Conservation (phyloP, 805 yeast species). For the Lachancea thermotolerans region DNA sequence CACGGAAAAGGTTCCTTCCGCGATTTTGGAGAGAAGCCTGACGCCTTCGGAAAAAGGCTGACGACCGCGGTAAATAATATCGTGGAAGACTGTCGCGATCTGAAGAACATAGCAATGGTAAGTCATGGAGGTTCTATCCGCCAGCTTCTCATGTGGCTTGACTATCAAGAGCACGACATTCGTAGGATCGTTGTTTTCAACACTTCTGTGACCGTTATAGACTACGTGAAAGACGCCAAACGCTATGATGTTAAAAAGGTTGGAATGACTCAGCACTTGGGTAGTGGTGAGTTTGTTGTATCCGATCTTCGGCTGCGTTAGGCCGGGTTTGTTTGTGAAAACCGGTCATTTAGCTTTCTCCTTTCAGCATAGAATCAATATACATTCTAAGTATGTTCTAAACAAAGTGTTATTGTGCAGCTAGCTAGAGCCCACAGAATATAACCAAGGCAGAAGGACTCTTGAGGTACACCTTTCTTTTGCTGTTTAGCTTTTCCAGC, state of each 20-base stretch:
- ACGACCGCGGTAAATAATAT: conserved; percentile 39
- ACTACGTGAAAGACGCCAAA: conserved; percentile 37
- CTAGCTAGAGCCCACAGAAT: too few relatives aligned
- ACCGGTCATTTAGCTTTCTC: too few relatives aligned
- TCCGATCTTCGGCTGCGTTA: conserved; percentile 42
- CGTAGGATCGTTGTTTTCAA: conserved; percentile 57
- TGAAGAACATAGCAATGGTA: conserved; percentile 50
- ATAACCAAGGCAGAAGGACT: too few relatives aligned
- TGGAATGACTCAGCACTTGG: conserved; percentile 66
- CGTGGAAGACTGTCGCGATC: conserved; percentile 29
- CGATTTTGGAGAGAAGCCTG: conserved; percentile 57
- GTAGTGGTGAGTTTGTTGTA: conserved; percentile 44
- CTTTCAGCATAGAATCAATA: too few relatives aligned
- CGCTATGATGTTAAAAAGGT: conserved; percentile 44
- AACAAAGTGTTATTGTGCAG: too few relatives aligned
- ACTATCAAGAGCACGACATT: conserved; percentile 36
- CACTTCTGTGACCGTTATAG: conserved; percentile 66
- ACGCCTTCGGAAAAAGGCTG: conserved; percentile 44
- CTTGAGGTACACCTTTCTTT: too few relatives aligned
- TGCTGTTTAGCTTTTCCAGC: too few relatives aligned
- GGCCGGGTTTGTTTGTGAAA: too few relatives aligned
- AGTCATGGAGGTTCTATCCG: conserved; percentile 82
- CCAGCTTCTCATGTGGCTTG: conserved; percentile 46
- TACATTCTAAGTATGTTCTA: too few relatives aligned
- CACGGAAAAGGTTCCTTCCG: conserved; percentile 52